phyloP scores from a whole-genome alignment of 2,329 filamentous ascomycete genomes.

The Fusarium cicatricum region DNA sequence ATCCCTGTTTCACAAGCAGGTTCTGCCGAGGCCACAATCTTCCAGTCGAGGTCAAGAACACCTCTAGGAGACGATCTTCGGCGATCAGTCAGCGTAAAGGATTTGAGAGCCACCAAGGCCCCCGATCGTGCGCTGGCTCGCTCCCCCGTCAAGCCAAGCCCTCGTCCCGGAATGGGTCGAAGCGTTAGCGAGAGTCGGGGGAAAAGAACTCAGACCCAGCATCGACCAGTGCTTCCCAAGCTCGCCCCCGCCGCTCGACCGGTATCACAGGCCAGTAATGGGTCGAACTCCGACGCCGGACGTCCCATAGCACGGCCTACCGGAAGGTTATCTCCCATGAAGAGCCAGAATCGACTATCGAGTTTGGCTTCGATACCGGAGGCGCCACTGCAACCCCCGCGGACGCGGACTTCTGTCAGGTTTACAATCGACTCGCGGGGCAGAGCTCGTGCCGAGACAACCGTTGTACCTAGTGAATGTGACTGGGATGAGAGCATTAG shows the following conservation, averaged over 20 bases:
- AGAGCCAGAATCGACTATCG: constrained; percentile 58
- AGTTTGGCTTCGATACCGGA: constrained; percentile 68
- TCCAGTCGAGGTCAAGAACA: constrained; percentile 37
- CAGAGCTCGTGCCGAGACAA: constrained; percentile 64
- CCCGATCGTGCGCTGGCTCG: constrained; percentile 53
- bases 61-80: constrained; percentile 50
- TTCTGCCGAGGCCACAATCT: constrained; percentile 42
- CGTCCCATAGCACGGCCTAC: constrained; percentile 52
- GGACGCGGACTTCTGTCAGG: constrained; percentile 64
- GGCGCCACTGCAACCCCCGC: constrained; percentile 50
- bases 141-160: constrained; percentile 61
- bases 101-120: constrained; percentile 52
- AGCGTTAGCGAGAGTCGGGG: constrained; percentile 64
- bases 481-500: constrained; percentile 37
- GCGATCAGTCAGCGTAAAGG: constrained; percentile 56
- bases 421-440: constrained; percentile 71
- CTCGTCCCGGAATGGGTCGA: constrained; percentile 59
- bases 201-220: constrained; percentile 50
- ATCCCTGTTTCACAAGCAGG: constrained; percentile 42
- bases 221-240: constrained; percentile 53
- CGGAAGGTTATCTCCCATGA: constrained; percentile 63
- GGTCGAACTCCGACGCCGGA: constrained; percentile 43
- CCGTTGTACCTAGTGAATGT: constrained; percentile 50
- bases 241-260: constrained; percentile 57
- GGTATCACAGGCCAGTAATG: constrained; percentile 44